These are phyloP conservation scores for Trypanosomatidae sp. DNA, from an alignment of 208 protist genomes.

Conservation along the genomic window DNA sequence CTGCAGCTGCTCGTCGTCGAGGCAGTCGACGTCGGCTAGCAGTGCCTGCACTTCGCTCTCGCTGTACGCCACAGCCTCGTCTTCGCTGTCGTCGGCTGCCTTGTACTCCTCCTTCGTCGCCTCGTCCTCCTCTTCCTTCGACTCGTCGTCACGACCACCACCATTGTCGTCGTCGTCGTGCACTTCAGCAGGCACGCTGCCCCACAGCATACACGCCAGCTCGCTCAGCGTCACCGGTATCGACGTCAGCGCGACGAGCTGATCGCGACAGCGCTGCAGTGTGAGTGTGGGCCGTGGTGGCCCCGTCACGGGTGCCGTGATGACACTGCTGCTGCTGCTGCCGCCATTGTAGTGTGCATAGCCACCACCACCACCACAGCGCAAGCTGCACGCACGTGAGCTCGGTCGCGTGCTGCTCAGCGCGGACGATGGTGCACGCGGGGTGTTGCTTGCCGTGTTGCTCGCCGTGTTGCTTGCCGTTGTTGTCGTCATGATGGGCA, in stretches of 20 bases:
- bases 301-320: constrained; percentile 1
- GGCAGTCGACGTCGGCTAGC: no score
- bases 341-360: no score
- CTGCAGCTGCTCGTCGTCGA: constrained; percentile 6
- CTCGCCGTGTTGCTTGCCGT: no score
- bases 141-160: no score
- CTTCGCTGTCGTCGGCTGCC: neutral
- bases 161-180: neutral
- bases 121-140: neutral
- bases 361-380: no score
- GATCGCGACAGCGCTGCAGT: constrained; percentile 37
- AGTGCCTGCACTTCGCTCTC: no score
- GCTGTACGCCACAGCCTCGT: constrained; percentile 7
- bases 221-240: constrained; percentile 34
- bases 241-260: constrained; percentile 50
- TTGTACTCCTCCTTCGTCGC: constrained; percentile 2
- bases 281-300: constrained; percentile 31
- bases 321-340: constrained; percentile 34
- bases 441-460: no score
- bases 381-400: no score
- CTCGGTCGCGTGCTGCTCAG: no score
- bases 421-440: no score
- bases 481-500: no score
- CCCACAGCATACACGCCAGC: constrained; percentile 54
- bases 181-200: neutral